Percentiles rank a stretch among this genome's conserved stretches.
Conservation (phyloP, 495 filamentous ascomycete genomes). For the Xylaria scruposa region DNA sequence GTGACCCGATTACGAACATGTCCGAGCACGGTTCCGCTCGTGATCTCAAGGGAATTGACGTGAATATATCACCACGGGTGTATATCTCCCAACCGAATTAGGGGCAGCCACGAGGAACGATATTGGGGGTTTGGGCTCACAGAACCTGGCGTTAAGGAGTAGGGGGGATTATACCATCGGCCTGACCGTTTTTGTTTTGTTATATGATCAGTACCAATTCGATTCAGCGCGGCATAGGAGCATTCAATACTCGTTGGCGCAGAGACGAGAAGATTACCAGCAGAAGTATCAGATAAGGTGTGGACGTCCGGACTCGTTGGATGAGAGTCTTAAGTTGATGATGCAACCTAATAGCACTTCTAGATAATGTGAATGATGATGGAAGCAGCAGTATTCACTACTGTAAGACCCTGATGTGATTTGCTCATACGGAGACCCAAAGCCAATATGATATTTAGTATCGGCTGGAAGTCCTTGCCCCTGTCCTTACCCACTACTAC, state of each 20-base stretch:
- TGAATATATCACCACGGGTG: background rate
- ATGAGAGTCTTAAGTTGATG: constrained; percentile 7
- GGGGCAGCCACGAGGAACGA: constrained; percentile 35
- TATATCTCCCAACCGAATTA: constrained; percentile 12
- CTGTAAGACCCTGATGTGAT: constrained; percentile 1
- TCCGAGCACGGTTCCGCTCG: background rate
- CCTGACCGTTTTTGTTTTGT: constrained; percentile 43
- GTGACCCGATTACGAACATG: background rate
- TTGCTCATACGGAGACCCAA: background rate
- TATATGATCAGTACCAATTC: constrained; percentile 24
- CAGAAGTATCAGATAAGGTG: constrained; percentile 22
- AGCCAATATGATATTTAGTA: background rate
- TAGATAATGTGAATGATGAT: constrained; percentile 22
- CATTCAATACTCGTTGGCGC: background rate
- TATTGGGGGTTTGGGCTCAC: constrained; percentile 44
- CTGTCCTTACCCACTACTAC: background rate
- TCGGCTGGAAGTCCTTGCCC: background rate
- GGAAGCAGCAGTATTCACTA: constrained; percentile 17
- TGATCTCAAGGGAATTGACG: background rate
- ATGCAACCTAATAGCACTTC: constrained; percentile 14
- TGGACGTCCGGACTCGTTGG: constrained; percentile 18
- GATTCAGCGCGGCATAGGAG: constrained; percentile 19
- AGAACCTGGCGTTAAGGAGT: constrained; percentile 45
- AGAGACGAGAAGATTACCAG: constrained; percentile 6
- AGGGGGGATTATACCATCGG: constrained; percentile 45